Evolutionary conservation across 1,284 basidiomycete genomes (phyloP).

Genomic region (Trichosporon ovoides): DNA sequence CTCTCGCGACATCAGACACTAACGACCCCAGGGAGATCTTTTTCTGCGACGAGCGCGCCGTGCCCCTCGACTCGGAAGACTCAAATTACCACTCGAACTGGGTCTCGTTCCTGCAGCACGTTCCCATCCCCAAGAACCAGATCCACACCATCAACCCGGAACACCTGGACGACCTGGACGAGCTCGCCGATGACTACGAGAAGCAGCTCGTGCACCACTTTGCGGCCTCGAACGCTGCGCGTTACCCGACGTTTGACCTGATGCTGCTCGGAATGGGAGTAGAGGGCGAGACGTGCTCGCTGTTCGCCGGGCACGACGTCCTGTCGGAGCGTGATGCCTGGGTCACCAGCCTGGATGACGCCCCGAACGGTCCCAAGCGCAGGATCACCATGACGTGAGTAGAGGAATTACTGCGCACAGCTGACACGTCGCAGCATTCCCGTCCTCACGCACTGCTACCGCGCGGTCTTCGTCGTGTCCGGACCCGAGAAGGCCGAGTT

Average conservation of each 20-base stretch:
- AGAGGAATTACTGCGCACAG: background rate
- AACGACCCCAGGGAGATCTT: conserved; percentile 78
- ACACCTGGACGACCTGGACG: conserved; percentile 66
- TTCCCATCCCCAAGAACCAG: conserved; percentile 65
- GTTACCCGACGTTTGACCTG: conserved; percentile 91
- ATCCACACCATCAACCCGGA: conserved; percentile 82
- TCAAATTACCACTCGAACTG: conserved; percentile 84
- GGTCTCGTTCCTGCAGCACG: conserved; percentile 75
- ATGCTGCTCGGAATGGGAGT: conserved; percentile 89
- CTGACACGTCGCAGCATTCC: conserved; percentile 52
- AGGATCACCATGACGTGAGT: conserved; percentile 73
- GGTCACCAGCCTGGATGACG: conserved; percentile 90
- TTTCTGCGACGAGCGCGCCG: conserved; percentile 94
- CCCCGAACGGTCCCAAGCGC: conserved; percentile 85
- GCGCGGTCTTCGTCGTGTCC: conserved; percentile 81
- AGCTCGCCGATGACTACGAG: conserved; percentile 88
- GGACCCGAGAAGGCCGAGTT: conserved; percentile 81
- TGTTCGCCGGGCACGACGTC: conserved; percentile 88
- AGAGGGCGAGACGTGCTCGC: conserved; percentile 92
- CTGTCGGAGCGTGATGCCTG: conserved; percentile 81
- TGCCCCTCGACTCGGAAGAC: conserved; percentile 86
- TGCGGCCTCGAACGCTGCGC: conserved; percentile 78
- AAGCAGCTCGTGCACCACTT: conserved; percentile 86
- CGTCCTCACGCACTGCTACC: conserved; percentile 85
- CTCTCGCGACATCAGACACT: background rate